Base-by-base conservation (phyloP, 306 rosid species). In the Trichosanthes cucumerina region DNA sequence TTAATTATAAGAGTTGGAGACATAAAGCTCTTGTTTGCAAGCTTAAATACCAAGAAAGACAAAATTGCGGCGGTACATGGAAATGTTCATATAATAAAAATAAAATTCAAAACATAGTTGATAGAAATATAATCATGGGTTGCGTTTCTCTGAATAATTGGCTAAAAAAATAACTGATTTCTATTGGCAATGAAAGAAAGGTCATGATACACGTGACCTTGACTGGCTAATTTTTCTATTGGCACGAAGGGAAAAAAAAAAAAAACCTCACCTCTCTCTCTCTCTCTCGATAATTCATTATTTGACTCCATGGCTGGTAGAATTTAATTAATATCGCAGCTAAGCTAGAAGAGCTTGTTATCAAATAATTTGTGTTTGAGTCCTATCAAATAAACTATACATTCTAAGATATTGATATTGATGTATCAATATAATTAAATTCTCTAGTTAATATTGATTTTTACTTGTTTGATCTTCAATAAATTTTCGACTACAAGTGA, bases 131-230 rank as follows among this genome's bases (percentile, higher is more conserved):
- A 36, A 16, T n/a, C n/a, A n/a, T 16, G 9, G 24, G 6, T 64
- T 64, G 47, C 26, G 9, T 64, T 34, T 64, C 12, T 12, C 11
- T 16, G 4, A 59, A 59, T 59, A 57, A 21, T n/a, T 26, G 9
- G 14, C 3, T 1, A 24, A 8, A 59, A 24, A 4, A 59, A 59
- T 21, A 9, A 64, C 23, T 3, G 50, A n/a, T 19, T 66, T 66
- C 28, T 68, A 39, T 68, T 14, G 0, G 8, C 3, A 38, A n/a
- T 14, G 28, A 68, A 39, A 15, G 75, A 39, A 39, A 23, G 43
- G 75, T 43, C 75, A 69, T 69, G 75, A 69, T 41, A 21, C 53
- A 69, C 75, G 75, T 69, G 75, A 43, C 47, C 23, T 38, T 38
- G 74, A 39, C 31, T 38, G 14, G 5, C 49, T 63, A 15, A 33